A percentile compares a stretch with the other conserved stretches of the same genome.
These are phyloP conservation scores for Maudiozyma barnettii DNA, from an alignment of 805 yeast genomes.

Conservation along the genomic window DNA sequence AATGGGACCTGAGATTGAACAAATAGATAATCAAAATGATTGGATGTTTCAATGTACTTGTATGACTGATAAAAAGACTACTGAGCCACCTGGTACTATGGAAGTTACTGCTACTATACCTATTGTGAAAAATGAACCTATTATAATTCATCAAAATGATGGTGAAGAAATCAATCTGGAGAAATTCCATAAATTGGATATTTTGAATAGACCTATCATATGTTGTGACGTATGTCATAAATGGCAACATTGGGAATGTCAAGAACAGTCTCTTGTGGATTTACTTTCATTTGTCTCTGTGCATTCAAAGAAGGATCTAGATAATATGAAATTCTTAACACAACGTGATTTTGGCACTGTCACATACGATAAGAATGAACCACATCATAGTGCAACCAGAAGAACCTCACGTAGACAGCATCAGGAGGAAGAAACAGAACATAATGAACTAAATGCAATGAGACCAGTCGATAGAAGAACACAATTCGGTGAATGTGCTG, in stretches of 20 bases:
- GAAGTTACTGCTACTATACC: conserved; percentile 3
- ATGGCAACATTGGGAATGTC: conserved; percentile 30
- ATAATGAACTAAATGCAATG: not conserved
- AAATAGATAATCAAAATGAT: conserved; percentile 16
- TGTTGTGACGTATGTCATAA: conserved; percentile 27
- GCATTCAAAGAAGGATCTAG: conserved; percentile 5
- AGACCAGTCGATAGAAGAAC: conserved; percentile 22
- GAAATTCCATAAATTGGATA: conserved; percentile 1
- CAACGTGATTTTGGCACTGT: conserved; percentile 17
- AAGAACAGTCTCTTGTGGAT: conserved; percentile 10
- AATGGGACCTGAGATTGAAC: conserved; percentile 8
- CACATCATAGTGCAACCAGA: conserved; percentile 4
- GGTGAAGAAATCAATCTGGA: conserved; percentile 10
- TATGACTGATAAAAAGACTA: not conserved
- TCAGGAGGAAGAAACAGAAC: conserved; percentile 2
- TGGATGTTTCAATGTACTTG: conserved; percentile 28
- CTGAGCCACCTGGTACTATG: not conserved
- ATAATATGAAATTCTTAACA: conserved; percentile 1
- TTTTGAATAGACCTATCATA: conserved; percentile 16
- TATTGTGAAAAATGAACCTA: not conserved
- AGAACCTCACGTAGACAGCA: conserved; percentile 16
- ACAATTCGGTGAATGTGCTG: conserved; percentile 13
- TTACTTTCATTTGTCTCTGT: conserved; percentile 7
- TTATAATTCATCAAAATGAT: conserved; percentile 1
- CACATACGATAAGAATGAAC: conserved; percentile 11